Evolutionary conservation across 805 yeast genomes (phyloP).

Genomic region (Lachancea meyersii): DNA sequence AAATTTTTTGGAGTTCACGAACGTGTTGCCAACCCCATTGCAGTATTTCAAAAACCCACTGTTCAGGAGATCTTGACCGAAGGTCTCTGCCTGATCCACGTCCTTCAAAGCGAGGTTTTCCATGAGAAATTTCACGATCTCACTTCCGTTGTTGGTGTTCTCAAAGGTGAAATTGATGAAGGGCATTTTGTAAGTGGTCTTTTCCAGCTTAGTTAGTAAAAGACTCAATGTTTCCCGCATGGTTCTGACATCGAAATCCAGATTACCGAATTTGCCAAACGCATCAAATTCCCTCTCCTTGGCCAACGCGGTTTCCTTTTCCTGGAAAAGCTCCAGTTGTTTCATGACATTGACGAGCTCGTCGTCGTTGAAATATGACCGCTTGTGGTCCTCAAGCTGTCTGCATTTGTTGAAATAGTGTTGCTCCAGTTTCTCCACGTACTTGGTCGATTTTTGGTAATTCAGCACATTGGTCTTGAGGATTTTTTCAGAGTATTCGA

Average conservation of each 20-base stretch:
- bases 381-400: conserved; percentile 54
- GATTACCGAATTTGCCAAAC: conserved; percentile 28
- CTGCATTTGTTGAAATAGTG: conserved; percentile 75
- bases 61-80: conserved; percentile 66
- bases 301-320: conserved; percentile 20
- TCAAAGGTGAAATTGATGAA: conserved; percentile 38
- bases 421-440: conserved; percentile 50
- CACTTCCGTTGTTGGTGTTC: conserved; percentile 32
- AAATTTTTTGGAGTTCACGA: conserved; percentile 69
- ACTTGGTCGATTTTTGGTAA: conserved; percentile 42
- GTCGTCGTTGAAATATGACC: conserved; percentile 22
- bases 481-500: conserved; percentile 53
- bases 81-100: conserved; percentile 55
- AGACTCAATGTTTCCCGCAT: conserved; percentile 37
- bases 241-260: conserved; percentile 31
- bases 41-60: conserved; percentile 51
- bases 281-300: conserved; percentile 27
- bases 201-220: conserved; percentile 46
- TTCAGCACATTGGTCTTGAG: conserved; percentile 45
- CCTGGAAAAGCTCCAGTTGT: conserved; percentile 19
- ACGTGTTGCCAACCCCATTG: conserved; percentile 59
- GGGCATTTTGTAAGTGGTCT: conserved; percentile 52
- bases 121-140: conserved; percentile 29
- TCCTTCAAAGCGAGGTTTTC: conserved; percentile 30
- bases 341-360: conserved; percentile 21